A percentile compares a stretch with the other conserved stretches of the same genome.
phyloP scores from a whole-genome alignment of 495 filamentous ascomycete species.

The Podospora conica region DNA sequence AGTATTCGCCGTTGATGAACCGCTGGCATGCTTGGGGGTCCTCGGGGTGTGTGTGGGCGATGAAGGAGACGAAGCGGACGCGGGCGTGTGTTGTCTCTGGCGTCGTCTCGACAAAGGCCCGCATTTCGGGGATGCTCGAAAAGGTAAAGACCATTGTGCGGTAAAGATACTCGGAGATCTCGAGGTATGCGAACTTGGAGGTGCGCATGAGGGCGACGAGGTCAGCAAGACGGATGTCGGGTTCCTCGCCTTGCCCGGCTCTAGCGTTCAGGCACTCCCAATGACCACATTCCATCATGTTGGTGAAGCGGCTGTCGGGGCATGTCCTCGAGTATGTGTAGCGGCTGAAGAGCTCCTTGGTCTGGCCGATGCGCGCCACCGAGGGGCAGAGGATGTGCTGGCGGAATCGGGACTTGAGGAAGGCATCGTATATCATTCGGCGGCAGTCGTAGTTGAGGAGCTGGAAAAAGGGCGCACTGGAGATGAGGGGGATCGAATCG shows the following conservation, averaged over 20 bases:
- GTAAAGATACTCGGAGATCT: conserved; percentile 13
- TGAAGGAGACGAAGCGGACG: conserved; percentile 12
- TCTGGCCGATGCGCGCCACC: background rate
- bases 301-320: conserved; percentile 1
- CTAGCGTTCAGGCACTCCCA: conserved; percentile 6
- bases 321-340: conserved; percentile 3
- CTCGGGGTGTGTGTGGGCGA: conserved; percentile 7
- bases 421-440: conserved; percentile 7
- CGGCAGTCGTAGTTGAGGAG: conserved; percentile 12
- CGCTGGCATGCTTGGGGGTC: background rate
- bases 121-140: conserved; percentile 9
- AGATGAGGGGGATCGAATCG: background rate
- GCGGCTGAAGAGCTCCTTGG: conserved; percentile 3
- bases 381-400: conserved; percentile 14
- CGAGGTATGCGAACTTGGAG: conserved; percentile 16
- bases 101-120: conserved; percentile 6
- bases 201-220: conserved; percentile 9
- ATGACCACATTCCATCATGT: conserved; percentile 5
- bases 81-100: background rate
- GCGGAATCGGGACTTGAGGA: conserved; percentile 6
- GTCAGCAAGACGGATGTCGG: background rate
- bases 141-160: conserved; percentile 11
- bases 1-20: conserved; percentile 13
- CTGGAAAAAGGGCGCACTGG: conserved; percentile 3
- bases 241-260: background rate